phyloP scores from a whole-genome alignment of 371 early-diverging fungal species.

The Actinomortierella wolfii region DNA sequence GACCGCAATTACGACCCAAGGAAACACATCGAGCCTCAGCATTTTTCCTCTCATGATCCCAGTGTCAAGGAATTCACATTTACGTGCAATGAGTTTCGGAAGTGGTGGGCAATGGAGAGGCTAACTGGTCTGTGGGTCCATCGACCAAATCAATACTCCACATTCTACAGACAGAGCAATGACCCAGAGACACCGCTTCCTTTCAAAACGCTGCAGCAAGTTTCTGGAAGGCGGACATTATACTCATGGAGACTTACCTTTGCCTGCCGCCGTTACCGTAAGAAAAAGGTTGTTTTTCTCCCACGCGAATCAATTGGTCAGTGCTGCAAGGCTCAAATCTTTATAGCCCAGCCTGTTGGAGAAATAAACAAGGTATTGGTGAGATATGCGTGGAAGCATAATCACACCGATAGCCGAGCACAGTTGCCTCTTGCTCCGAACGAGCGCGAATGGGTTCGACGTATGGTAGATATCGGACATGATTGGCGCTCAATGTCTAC shows the following conservation, averaged over 20 bases:
- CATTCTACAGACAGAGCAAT: conserved; percentile 15
- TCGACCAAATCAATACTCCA: conserved; percentile 18
- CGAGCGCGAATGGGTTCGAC: conserved; percentile 10
- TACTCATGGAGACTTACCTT: too few relatives aligned
- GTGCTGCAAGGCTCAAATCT: conserved; percentile 8
- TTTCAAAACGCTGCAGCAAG: conserved; percentile 11
- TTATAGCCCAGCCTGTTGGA: conserved; percentile 8
- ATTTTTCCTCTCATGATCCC: conserved; percentile 10
- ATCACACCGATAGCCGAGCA: conserved; percentile 10
- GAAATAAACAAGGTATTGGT: conserved; percentile 9
- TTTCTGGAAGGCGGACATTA: conserved; percentile 16
- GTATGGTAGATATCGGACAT: conserved; percentile 8
- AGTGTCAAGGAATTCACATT: conserved; percentile 14
- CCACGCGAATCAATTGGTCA: not conserved
- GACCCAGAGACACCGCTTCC: conserved; percentile 14
- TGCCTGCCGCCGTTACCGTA: conserved; percentile 1
- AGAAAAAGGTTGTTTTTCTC: not conserved
- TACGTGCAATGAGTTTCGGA: conserved; percentile 16
- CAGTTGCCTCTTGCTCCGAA: conserved; percentile 14
- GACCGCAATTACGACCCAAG: conserved; percentile 10
- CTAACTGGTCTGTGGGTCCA: conserved; percentile 21
- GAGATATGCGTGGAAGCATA: conserved; percentile 15
- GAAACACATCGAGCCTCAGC: conserved; percentile 7
- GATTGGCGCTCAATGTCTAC: too few relatives aligned
- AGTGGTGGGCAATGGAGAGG: conserved; percentile 14